A percentile compares a stretch with the other conserved stretches of the same genome.
Conservation (phyloP, 2,329 filamentous ascomycete genomes). For the Colletotrichum orchidophilum region DNA sequence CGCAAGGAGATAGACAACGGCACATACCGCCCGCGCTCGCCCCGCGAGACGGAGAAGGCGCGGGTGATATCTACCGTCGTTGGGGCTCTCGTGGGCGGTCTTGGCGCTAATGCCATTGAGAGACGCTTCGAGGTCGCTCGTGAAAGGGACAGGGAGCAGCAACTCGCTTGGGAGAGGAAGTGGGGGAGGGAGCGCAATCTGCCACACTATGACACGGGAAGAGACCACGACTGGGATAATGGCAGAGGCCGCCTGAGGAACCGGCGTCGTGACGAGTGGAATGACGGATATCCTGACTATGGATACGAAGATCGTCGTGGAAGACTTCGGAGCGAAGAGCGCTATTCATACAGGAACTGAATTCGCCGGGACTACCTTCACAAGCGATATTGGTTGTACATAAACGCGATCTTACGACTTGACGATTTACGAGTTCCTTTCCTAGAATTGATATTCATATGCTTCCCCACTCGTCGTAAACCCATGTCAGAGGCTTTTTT, state of each 20-base stretch:
- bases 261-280: slow-evolving; percentile 38
- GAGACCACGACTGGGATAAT: slow-evolving; percentile 27
- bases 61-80: slow-evolving; percentile 59
- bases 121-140: slow-evolving; percentile 52
- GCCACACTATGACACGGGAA: slow-evolving; percentile 38
- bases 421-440: background rate
- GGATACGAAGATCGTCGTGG: slow-evolving; percentile 37
- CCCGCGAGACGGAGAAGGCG: slow-evolving; percentile 42
- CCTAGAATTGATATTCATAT: background rate
- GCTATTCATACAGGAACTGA: slow-evolving; percentile 20
- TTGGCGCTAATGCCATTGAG: slow-evolving; percentile 62
- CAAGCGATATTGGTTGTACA: background rate
- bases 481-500: background rate
- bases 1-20: slow-evolving; percentile 28
- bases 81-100: slow-evolving; percentile 63
- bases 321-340: slow-evolving; percentile 29
- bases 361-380: background rate
- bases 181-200: slow-evolving; percentile 42
- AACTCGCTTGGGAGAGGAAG: slow-evolving; percentile 45
- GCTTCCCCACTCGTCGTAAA: background rate
- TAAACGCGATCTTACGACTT: background rate
- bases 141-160: slow-evolving; percentile 44
- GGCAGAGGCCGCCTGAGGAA: slow-evolving; percentile 36
- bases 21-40: slow-evolving; percentile 16
- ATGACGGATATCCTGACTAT: slow-evolving; percentile 35